phyloP scores from a whole-genome alignment of 2,329 filamentous ascomycete species.

The Calonectria honghensis region DNA sequence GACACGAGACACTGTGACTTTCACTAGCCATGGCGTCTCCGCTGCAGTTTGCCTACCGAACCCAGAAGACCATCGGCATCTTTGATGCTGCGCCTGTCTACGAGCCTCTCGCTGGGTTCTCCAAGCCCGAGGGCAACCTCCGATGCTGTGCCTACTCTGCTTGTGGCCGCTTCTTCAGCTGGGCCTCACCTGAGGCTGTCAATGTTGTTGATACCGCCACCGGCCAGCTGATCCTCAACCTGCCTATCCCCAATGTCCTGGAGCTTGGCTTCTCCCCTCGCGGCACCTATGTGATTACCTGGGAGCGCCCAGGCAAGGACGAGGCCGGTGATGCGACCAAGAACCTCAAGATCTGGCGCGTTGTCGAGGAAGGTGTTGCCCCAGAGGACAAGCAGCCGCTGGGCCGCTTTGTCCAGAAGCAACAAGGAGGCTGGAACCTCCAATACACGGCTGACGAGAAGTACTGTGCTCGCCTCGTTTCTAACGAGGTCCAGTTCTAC shows the following conservation, averaged over 20 bases:
- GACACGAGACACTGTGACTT: constrained; percentile 80
- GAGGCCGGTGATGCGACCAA: constrained; percentile 94
- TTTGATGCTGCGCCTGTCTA: constrained; percentile 94
- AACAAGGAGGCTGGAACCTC: constrained; percentile 95
- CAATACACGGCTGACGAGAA: constrained; percentile 97
- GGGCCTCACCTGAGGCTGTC: constrained; percentile 92
- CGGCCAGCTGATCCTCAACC: constrained; percentile 83
- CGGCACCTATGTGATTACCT: constrained; percentile 95
- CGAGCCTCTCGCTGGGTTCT: constrained; percentile 87
- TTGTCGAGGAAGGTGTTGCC: constrained; percentile 80
- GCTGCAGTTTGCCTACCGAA: constrained; percentile 97
- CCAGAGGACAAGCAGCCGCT: constrained; percentile 82
- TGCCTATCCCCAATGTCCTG: constrained; percentile 89
- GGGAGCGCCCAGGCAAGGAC: constrained; percentile 95
- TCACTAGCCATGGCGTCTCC: constrained; percentile 94
- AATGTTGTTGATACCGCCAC: constrained; percentile 87
- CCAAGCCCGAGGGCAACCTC: constrained; percentile 92
- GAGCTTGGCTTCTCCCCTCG: constrained; percentile 95
- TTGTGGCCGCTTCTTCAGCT: constrained; percentile 96
- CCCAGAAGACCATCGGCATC: constrained; percentile 96
- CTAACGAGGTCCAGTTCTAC: constrained; percentile 98
- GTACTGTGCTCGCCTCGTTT: constrained; percentile 94
- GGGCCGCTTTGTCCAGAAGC: constrained; percentile 95
- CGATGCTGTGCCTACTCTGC: constrained; percentile 97
- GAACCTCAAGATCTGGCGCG: constrained; percentile 98